A percentile compares a stretch with the other conserved stretches of the same genome.
These are phyloP conservation scores for Tricholoma hemisulphureum DNA, from an alignment of 768 basidiomycete species.

Conservation along the genomic window DNA sequence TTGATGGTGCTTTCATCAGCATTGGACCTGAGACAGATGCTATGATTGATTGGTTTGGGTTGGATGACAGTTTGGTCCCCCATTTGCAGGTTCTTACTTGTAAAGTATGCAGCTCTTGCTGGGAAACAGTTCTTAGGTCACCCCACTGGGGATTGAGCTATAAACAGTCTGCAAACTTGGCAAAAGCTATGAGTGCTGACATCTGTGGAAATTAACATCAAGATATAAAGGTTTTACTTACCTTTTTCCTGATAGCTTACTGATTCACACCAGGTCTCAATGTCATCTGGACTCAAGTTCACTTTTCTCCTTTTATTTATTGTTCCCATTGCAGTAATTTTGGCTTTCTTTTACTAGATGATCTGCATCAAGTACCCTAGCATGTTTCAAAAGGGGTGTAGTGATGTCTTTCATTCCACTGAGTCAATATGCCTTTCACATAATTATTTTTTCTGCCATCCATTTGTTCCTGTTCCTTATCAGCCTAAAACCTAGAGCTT, in stretches of 20 bases:
- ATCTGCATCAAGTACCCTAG: neutral
- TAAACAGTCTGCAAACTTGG: constrained; percentile 7
- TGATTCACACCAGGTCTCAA: neutral
- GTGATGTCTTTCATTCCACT: neutral
- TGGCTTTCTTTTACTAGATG: neutral
- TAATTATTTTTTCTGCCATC: neutral
- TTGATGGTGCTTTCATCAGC: neutral
- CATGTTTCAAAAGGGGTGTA: neutral
- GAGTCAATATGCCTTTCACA: neutral
- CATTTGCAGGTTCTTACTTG: neutral
- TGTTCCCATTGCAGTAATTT: neutral
- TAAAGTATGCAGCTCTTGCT: constrained; percentile 2
- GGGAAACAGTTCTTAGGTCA: constrained; percentile 2
- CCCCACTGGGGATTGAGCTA: constrained; percentile 5
- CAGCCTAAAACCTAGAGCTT: neutral
- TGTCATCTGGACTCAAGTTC: neutral
- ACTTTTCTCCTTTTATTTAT: neutral
- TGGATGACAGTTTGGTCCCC: constrained; percentile 2
- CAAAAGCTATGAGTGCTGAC: neutral
- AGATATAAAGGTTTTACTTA: neutral
- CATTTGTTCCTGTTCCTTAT: neutral
- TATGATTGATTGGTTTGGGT: neutral
- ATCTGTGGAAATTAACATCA: neutral
- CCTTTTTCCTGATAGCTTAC: neutral
- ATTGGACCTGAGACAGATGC: neutral